A percentile compares a stretch with the other conserved stretches of the same genome.
Conservation (phyloP, 2,329 filamentous ascomycete genomes). For the Grosmannia penicillata region DNA sequence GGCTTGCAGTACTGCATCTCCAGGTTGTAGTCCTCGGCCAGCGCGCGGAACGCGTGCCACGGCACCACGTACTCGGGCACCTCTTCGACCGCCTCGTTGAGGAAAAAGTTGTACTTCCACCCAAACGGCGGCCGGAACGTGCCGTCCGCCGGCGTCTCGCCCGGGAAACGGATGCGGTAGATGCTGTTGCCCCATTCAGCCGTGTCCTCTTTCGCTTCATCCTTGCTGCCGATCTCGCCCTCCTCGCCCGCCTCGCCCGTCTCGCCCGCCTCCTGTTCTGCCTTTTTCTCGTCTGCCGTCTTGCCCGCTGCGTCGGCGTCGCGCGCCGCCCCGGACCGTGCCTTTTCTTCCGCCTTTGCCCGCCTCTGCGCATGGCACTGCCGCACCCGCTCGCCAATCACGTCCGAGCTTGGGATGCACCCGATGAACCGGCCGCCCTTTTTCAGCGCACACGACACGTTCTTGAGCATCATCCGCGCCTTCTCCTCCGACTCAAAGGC, state of each 20-base stretch:
- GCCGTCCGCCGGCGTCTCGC: constrained; percentile 68
- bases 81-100: constrained; percentile 90
- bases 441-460: constrained; percentile 78
- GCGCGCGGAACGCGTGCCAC: constrained; percentile 90
- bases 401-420: constrained; percentile 91
- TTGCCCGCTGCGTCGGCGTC: too few species aligned
- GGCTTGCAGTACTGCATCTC: constrained; percentile 88
- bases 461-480: constrained; percentile 80
- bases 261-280: constrained; percentile 27
- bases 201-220: constrained; percentile 45
- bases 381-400: constrained; percentile 66
- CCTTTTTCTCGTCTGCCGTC: constrained; percentile 20
- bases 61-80: constrained; percentile 96
- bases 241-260: too few species aligned
- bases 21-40: constrained; percentile 93
- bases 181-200: constrained; percentile 89
- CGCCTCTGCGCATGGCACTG: constrained; percentile 44
- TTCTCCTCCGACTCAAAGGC: constrained; percentile 89
- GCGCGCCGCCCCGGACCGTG: too few species aligned
- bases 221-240: too few species aligned
- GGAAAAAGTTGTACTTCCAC: constrained; percentile 96
- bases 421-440: constrained; percentile 92
- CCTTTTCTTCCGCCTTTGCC: constrained; percentile 22
- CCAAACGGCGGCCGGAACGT: constrained; percentile 89
- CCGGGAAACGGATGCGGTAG: constrained; percentile 80